Conservation (phyloP, 352 stramenopile genomes). For the Plasmopara halstedii region DNA sequence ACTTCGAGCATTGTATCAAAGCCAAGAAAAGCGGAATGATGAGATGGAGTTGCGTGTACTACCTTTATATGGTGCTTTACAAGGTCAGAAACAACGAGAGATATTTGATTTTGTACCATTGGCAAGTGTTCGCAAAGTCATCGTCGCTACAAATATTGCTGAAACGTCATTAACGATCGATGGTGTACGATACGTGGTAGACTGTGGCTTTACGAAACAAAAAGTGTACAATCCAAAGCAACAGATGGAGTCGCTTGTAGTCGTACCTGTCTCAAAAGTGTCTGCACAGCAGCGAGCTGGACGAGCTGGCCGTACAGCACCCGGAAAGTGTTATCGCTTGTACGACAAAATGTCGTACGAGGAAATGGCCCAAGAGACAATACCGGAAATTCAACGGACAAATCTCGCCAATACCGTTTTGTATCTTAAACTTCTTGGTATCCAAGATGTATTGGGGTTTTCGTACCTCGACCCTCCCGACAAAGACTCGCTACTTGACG, state of each 20-base stretch:
- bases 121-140: constrained; percentile 68
- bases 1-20: constrained; percentile 55
- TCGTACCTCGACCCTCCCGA: constrained; percentile 61
- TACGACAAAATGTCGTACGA: constrained; percentile 98
- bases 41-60: constrained; percentile 60
- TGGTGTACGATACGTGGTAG: constrained; percentile 83
- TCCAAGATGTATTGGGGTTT: constrained; percentile 67
- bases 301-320: constrained; percentile 91
- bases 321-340: constrained; percentile 97
- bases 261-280: constrained; percentile 94
- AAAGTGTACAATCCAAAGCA: constrained; percentile 86
- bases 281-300: constrained; percentile 93
- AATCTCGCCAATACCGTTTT: constrained; percentile 95
- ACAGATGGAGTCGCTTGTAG: constrained; percentile 77
- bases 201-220: constrained; percentile 85
- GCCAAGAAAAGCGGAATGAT: constrained; percentile 6
- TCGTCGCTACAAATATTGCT: constrained; percentile 91
- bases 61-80: constrained; percentile 95
- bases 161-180: constrained; percentile 99
- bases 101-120: constrained; percentile 91
- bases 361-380: constrained; percentile 94
- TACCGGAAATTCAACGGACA: constrained; percentile 96
- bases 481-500: constrained; percentile 61
- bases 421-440: constrained; percentile 65
- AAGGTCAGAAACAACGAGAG: constrained; percentile 85